Conservation (phyloP, 768 basidiomycete species). For the Tulasnella calospora region DNA sequence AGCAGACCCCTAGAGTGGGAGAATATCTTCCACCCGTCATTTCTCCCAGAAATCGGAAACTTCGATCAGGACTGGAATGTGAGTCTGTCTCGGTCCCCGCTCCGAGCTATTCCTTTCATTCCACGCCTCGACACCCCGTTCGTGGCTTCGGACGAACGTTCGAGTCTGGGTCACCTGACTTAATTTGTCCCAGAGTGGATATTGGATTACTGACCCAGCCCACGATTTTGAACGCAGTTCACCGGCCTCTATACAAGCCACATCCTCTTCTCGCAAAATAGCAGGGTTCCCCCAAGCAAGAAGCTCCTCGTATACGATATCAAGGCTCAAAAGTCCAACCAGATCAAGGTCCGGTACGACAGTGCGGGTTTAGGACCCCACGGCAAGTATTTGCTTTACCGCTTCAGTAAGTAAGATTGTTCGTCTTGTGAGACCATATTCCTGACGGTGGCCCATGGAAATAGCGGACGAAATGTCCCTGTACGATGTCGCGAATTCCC, state of each 20-base stretch:
- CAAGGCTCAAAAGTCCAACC: not conserved
- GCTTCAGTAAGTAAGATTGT: not conserved
- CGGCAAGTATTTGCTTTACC: slow-evolving; percentile 11
- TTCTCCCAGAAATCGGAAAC: not conserved
- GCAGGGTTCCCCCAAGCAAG: not conserved
- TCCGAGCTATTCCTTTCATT: not conserved
- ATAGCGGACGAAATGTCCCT: slow-evolving; percentile 12
- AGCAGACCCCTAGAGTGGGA: slow-evolving; percentile 8
- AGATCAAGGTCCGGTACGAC: slow-evolving; percentile 13
- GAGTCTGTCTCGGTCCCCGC: not conserved
- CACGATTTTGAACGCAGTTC: not conserved
- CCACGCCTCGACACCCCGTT: not conserved
- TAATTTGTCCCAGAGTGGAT: not conserved
- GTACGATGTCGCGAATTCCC: slow-evolving; percentile 10
- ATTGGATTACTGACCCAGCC: not conserved
- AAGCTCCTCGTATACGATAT: slow-evolving; percentile 12
- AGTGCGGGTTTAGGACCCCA: slow-evolving; percentile 16
- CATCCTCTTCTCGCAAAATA: slow-evolving; percentile 16
- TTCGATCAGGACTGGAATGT: slow-evolving; percentile 19
- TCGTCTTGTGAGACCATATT: not conserved
- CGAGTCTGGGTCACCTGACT: not conserved
- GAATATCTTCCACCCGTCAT: slow-evolving; percentile 9
- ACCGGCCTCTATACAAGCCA: slow-evolving; percentile 14
- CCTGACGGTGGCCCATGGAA: not conserved
- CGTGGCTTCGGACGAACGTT: not conserved